phyloP scores from a whole-genome alignment of 805 yeast species.

The Teunomyces panamensis region DNA sequence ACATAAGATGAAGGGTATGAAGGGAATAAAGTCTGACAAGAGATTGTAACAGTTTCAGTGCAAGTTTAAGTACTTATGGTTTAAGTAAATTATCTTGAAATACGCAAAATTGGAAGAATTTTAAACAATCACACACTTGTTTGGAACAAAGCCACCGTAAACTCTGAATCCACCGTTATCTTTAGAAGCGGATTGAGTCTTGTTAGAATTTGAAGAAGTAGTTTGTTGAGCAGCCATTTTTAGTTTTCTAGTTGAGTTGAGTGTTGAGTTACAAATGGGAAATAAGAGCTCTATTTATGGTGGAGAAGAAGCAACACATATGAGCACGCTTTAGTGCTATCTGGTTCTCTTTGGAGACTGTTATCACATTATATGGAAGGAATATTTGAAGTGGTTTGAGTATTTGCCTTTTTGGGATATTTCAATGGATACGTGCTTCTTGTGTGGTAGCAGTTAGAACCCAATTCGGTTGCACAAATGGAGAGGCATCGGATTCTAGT shows the following conservation, averaged over 20 bases:
- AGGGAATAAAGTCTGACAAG: background rate
- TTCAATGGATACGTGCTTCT: background rate
- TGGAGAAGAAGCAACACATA: too few relatives aligned
- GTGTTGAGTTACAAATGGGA: background rate
- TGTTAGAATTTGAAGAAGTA: constrained; percentile 1
- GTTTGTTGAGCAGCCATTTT: constrained; percentile 4
- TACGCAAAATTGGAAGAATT: background rate
- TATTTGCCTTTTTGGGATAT: background rate
- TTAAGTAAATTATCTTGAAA: background rate
- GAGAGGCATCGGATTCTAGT: too few relatives aligned
- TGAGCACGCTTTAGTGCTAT: too few relatives aligned
- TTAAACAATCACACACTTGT: constrained; percentile 1
- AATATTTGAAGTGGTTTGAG: background rate
- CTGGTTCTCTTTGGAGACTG: background rate
- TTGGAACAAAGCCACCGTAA: background rate
- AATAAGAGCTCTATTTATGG: background rate
- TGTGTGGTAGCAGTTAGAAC: background rate
- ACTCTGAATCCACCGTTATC: background rate
- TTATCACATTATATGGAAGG: too few relatives aligned
- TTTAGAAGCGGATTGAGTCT: constrained; percentile 5
- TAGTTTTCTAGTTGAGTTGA: background rate
- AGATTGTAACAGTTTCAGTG: too few relatives aligned
- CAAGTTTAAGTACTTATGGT: too few relatives aligned
- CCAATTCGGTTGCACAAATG: background rate
- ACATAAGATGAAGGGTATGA: background rate